These are phyloP conservation scores for Nakazawaea ishiwadae DNA, from an alignment of 805 yeast genomes.

Conservation along the genomic window DNA sequence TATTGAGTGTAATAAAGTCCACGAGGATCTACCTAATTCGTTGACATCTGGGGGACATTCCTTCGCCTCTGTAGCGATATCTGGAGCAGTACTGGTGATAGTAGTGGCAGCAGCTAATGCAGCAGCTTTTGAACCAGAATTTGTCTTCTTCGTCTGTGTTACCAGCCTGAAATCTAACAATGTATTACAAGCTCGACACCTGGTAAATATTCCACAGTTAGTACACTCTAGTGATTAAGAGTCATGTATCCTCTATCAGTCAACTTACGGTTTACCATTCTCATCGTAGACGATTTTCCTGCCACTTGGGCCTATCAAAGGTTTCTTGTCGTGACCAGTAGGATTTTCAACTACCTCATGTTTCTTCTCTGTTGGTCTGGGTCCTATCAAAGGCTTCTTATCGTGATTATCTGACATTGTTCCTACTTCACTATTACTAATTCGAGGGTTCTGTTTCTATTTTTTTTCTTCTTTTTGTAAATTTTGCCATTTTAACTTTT, in stretches of 20 bases:
- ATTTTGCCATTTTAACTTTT: too few species aligned
- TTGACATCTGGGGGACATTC: slow-evolving; percentile 87
- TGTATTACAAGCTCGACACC: slow-evolving; percentile 84
- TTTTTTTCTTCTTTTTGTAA: background rate
- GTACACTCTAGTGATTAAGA: slow-evolving; percentile 10
- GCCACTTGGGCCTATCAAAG: slow-evolving; percentile 55
- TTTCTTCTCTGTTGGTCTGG: slow-evolving; percentile 20
- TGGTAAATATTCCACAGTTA: slow-evolving; percentile 12
- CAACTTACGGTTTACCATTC: slow-evolving; percentile 88
- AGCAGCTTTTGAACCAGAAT: too few species aligned
- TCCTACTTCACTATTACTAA: background rate
- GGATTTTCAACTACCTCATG: too few species aligned
- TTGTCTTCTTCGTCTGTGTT: too few species aligned
- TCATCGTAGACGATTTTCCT: slow-evolving; percentile 72
- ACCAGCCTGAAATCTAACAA: slow-evolving; percentile 75
- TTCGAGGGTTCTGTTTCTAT: background rate
- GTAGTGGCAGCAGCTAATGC: too few species aligned
- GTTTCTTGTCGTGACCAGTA: slow-evolving; percentile 18
- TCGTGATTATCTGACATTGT: background rate
- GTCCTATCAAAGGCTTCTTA: slow-evolving; percentile 42
- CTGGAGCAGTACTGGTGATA: slow-evolving; percentile 17
- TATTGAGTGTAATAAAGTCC: slow-evolving; percentile 88
- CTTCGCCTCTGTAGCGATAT: slow-evolving; percentile 28
- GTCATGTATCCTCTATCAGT: background rate
- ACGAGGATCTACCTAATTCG: slow-evolving; percentile 75